Percentiles rank a stretch among this genome's conserved stretches.
phyloP scores from a whole-genome alignment of 1,139 yeast species.

The Magnusiomyces paraingens region DNA sequence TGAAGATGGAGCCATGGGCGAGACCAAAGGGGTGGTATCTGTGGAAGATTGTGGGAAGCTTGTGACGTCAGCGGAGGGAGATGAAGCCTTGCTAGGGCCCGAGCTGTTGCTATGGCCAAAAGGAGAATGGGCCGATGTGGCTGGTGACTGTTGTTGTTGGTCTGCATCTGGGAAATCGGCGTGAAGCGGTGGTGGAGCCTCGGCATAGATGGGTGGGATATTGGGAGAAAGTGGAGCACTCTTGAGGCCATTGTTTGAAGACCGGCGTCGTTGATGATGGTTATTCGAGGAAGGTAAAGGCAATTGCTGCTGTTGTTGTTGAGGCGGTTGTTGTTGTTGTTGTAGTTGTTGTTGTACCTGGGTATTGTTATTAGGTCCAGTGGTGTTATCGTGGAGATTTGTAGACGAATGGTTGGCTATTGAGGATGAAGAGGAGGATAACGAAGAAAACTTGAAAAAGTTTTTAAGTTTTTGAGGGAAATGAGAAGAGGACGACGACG shows the following conservation, averaged over 20 bases:
- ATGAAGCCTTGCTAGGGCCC: neutral
- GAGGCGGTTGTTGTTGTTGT: neutral
- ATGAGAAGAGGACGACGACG: constrained; percentile 13
- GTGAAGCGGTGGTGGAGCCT: neutral
- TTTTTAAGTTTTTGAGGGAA: constrained; percentile 29
- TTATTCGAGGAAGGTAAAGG: neutral
- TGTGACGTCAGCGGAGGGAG: neutral
- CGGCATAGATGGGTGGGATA: neutral
- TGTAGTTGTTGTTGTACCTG: neutral
- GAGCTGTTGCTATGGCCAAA: neutral
- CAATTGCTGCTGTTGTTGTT: neutral
- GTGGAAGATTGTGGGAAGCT: neutral
- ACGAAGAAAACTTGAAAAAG: constrained; percentile 26
- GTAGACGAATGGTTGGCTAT: neutral
- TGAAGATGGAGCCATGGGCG: neutral
- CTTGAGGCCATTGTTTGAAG: neutral
- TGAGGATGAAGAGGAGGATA: constrained; percentile 14
- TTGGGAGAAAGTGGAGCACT: constrained; percentile 4
- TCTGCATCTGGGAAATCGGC: neutral
- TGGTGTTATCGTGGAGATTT: neutral
- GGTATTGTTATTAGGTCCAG: neutral
- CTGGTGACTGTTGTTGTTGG: neutral
- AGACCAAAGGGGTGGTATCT: neutral
- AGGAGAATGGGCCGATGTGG: neutral
- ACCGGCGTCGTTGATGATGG: constrained; percentile 1